These are phyloP conservation scores for Hypsizygus marmoreus DNA, from an alignment of 768 basidiomycete genomes.

Conservation along the genomic window DNA sequence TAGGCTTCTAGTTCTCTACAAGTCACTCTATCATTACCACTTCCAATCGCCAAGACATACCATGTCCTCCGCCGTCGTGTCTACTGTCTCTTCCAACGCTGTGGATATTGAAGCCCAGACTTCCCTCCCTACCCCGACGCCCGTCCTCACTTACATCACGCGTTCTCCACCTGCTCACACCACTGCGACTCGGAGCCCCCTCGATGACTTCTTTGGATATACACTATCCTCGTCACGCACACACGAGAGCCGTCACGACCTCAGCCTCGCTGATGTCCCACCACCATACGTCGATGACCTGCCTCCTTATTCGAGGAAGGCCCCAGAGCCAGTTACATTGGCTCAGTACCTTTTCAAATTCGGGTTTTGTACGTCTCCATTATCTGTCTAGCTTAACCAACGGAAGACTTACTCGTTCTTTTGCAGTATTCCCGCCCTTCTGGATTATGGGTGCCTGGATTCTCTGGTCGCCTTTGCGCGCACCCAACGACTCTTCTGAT, in stretches of 20 bases:
- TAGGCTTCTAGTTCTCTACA: no score
- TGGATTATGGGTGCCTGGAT: constrained; percentile 63
- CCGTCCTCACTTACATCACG: constrained; percentile 21
- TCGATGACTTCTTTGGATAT: constrained; percentile 39
- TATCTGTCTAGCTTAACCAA: not conserved
- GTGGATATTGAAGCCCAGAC: constrained; percentile 17
- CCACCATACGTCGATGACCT: constrained; percentile 50
- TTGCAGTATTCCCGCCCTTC: constrained; percentile 60
- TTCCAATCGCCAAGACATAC: not conserved
- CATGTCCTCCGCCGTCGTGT: constrained; percentile 19
- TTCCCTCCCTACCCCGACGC: constrained; percentile 12
- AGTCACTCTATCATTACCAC: no score
- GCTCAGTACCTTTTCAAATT: constrained; percentile 65
- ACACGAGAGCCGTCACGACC: constrained; percentile 44
- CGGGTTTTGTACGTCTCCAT: constrained; percentile 52
- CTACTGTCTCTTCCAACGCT: constrained; percentile 12
- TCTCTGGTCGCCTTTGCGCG: constrained; percentile 52
- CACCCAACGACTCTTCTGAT: constrained; percentile 31
- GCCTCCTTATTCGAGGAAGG: constrained; percentile 38
- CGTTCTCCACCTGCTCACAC: constrained; percentile 19
- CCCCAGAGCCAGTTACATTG: constrained; percentile 52
- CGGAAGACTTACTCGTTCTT: constrained; percentile 8
- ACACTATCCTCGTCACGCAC: constrained; percentile 34
- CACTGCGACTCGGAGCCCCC: constrained; percentile 20
- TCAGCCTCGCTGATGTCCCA: constrained; percentile 31